Base-by-base conservation (phyloP, 805 yeast species). In the Metschnikowia rubicola region DNA sequence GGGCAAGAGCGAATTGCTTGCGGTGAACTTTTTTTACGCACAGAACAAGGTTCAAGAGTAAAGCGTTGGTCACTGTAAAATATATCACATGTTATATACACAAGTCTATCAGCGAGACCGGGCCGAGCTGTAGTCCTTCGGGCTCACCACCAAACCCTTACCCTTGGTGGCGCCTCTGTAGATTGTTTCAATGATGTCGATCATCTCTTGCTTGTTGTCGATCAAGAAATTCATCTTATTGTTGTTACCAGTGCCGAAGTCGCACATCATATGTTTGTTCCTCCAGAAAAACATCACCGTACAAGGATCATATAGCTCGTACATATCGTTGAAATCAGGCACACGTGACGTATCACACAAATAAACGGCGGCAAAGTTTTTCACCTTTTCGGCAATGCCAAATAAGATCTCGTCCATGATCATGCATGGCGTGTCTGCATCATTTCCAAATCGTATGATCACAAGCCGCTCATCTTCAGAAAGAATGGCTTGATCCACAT, bases 181-280 rank as follows among this genome's bases (percentile, higher is more conserved):
- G 0, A 92, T 81, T 0, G 91, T 84, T 60, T 94, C 99, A 10
- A 94, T 69, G 30, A 94, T 86, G 64, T 92, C 98, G 17, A 94
- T 86, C 74, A 94, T 67, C 56, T 90, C 97, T 63, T 92, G 97
- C 51, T 85, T 83, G 62, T 88, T 88, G 36, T 80, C 83, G 10
- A 81, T 75, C 43, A 63, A 59, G 66, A 92, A 92, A 61, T 89
- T 90, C 71, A 94, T 71, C 73, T 94, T 92, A 73, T 94, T 94
- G 67, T 94, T 94, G 63, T 94, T 90, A 30, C 99, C 99, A 0
- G 98, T 94, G 2, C 99, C 99, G 65, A 91, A 90, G 71, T 94
- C 99, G 67, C 97, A 88, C 95, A 94, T 83, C 96, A 92, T 91
- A 65, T 92, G 98, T 64, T 89, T 86, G 68, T 92, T 92, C 43